These are phyloP conservation scores for Castanea crenata DNA, from an alignment of 306 rosid species.

Conservation along the genomic window DNA sequence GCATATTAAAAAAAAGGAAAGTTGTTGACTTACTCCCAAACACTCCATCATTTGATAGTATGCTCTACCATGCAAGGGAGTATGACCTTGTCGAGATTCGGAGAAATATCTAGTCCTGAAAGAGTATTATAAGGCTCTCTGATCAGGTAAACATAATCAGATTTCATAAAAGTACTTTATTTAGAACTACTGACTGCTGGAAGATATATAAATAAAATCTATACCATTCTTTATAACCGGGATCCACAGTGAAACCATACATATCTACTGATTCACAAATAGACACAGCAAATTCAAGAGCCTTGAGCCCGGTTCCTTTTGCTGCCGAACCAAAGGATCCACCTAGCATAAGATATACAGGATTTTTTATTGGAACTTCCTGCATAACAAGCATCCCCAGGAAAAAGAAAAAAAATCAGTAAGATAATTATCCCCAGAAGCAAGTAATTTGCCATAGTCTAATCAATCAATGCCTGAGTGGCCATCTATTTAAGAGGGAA, in stretches of 20 bases:
- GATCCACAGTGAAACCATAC: conserved; percentile 99
- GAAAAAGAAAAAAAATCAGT: not conserved
- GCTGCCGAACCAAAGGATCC: conserved; percentile 98
- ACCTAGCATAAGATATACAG: conserved; percentile 93
- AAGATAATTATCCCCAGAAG: not conserved
- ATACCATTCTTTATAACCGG: conserved; percentile 98
- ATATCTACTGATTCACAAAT: conserved; percentile 94
- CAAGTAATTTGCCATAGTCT: not conserved
- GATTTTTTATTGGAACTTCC: conserved; percentile 88
- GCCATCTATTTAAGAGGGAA: not conserved
- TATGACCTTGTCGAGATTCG: conserved; percentile 96
- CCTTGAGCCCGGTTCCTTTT: conserved; percentile 98
- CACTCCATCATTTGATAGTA: conserved; percentile 99
- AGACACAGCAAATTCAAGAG: conserved; percentile 96
- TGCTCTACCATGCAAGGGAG: conserved; percentile 95
- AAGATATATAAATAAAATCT: not conserved
- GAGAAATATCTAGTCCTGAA: conserved; percentile 97
- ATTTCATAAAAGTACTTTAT: conserved; percentile 6
- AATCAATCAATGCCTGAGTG: not conserved
- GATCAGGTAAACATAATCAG: conserved; percentile 21
- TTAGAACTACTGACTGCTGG: conserved; percentile 11
- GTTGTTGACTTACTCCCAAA: conserved; percentile 75
- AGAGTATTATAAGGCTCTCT: conserved; percentile 13
- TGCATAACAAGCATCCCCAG: conserved; percentile 45
- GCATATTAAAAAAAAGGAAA: conserved; percentile 11